phyloP scores from a whole-genome alignment of 495 filamentous ascomycete genomes.

The Xylaria intraflava region DNA sequence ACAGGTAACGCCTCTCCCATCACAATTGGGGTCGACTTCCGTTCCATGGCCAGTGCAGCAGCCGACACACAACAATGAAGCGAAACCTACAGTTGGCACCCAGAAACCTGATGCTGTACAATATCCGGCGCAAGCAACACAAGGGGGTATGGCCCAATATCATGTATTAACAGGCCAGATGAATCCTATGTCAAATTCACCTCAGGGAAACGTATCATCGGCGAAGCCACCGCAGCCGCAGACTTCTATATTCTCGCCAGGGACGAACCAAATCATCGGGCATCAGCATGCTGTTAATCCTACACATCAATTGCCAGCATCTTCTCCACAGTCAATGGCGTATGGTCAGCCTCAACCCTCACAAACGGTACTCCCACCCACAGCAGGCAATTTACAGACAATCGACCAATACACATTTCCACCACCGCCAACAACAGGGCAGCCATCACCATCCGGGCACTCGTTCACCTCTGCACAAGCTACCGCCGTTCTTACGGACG shows the following conservation, averaged over 20 bases:
- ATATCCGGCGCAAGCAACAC: slow-evolving; percentile 1
- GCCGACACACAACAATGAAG: background rate
- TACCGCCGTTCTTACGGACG: slow-evolving; percentile 15
- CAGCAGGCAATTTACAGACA: background rate
- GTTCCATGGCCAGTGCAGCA: background rate
- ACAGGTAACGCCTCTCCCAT: slow-evolving; percentile 22
- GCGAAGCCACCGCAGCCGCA: slow-evolving; percentile 13
- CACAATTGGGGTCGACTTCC: slow-evolving; percentile 20
- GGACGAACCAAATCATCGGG: background rate
- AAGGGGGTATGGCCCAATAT: background rate
- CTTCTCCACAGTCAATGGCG: background rate
- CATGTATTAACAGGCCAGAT: background rate
- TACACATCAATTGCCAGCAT: background rate
- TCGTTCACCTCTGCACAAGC: slow-evolving; percentile 20
- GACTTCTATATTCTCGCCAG: background rate
- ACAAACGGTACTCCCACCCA: background rate
- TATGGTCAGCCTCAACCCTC: background rate
- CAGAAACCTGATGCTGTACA: slow-evolving; percentile 3
- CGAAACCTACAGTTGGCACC: background rate
- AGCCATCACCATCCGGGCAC: slow-evolving; percentile 7
- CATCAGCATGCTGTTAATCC: background rate
- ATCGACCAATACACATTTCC: background rate
- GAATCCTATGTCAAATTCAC: background rate
- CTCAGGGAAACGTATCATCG: background rate
- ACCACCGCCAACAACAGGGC: slow-evolving; percentile 8